A percentile compares a stretch with the other conserved stretches of the same genome.
Conservation (phyloP, 2,329 filamentous ascomycete genomes). For the Knoxdaviesia capensis region DNA sequence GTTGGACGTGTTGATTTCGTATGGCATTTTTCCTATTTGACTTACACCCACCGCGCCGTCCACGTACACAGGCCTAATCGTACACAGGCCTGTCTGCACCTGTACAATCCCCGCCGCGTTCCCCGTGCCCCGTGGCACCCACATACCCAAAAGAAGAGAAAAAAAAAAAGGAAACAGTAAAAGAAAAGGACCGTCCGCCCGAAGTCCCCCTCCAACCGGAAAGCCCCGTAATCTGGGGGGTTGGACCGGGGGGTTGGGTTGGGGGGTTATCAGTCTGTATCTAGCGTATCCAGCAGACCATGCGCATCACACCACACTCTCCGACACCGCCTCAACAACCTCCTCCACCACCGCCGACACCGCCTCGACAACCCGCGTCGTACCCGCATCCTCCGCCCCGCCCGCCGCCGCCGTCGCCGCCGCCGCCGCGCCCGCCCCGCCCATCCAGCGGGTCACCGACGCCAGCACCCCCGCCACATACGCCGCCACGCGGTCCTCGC, state of each 20-base stretch:
- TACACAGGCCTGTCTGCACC: too few species aligned
- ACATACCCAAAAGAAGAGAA: too few species aligned
- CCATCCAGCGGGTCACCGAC: constrained; percentile 25
- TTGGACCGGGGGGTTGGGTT: constrained; percentile 3
- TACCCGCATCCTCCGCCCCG: constrained; percentile 63
- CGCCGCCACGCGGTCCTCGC: neutral
- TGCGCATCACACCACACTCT: constrained; percentile 6
- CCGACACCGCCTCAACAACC: constrained; percentile 14
- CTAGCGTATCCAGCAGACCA: constrained; percentile 7
- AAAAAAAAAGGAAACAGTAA: too few species aligned
- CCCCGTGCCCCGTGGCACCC: too few species aligned
- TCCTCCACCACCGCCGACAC: constrained; percentile 38
- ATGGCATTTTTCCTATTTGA: too few species aligned
- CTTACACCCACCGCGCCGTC: too few species aligned
- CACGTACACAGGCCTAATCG: too few species aligned
- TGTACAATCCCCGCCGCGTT: too few species aligned
- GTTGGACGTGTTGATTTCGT: too few species aligned
- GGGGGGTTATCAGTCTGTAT: constrained; percentile 3
- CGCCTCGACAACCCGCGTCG: constrained; percentile 55
- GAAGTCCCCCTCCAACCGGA: too few species aligned
- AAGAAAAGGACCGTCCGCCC: too few species aligned
- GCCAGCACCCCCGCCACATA: constrained; percentile 18
- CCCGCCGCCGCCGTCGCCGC: constrained; percentile 50
- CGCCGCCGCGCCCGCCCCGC: constrained; percentile 49
- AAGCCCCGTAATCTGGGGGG: neutral